A percentile compares a stretch with the other conserved stretches of the same genome.
Evolutionary conservation across 1,139 yeast genomes (phyloP).

Genomic region (Geotrichum fermentans): DNA sequence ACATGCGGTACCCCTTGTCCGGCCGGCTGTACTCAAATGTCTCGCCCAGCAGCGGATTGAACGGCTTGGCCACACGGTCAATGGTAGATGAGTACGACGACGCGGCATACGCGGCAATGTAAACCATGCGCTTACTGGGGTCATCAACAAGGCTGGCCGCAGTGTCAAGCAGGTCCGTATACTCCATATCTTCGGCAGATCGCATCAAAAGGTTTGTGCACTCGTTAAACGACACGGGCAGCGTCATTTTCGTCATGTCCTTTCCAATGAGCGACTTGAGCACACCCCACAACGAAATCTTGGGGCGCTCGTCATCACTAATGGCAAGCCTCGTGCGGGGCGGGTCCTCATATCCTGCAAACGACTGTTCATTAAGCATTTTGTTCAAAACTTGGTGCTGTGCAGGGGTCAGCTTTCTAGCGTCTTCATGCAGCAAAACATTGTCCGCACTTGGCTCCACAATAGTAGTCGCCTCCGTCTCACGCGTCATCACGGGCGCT

Average conservation of each 20-base stretch:
- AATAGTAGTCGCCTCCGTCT: background rate
- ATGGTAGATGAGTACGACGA: slow-evolving; percentile 92
- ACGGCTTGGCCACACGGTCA: slow-evolving; percentile 92
- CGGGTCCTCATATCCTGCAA: slow-evolving; percentile 82
- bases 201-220: slow-evolving; percentile 91
- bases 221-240: slow-evolving; percentile 94
- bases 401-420: slow-evolving; percentile 30
- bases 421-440: slow-evolving; percentile 1
- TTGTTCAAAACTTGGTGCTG: slow-evolving; percentile 46
- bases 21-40: slow-evolving; percentile 91
- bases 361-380: slow-evolving; percentile 58
- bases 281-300: slow-evolving; percentile 89
- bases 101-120: slow-evolving; percentile 91
- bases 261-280: slow-evolving; percentile 90
- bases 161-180: slow-evolving; percentile 65
- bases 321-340: slow-evolving; percentile 62
- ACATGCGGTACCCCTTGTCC: slow-evolving; percentile 73
- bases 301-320: slow-evolving; percentile 84
- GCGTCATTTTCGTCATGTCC: slow-evolving; percentile 93
- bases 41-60: slow-evolving; percentile 92
- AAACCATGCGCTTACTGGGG: slow-evolving; percentile 74
- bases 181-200: slow-evolving; percentile 92
- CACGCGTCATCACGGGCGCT: background rate
- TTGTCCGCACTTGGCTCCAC: background rate
- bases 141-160: slow-evolving; percentile 69